Evolutionary conservation across 2,329 filamentous ascomycete species (phyloP).

Genomic region (Nothophoma quercina): DNA sequence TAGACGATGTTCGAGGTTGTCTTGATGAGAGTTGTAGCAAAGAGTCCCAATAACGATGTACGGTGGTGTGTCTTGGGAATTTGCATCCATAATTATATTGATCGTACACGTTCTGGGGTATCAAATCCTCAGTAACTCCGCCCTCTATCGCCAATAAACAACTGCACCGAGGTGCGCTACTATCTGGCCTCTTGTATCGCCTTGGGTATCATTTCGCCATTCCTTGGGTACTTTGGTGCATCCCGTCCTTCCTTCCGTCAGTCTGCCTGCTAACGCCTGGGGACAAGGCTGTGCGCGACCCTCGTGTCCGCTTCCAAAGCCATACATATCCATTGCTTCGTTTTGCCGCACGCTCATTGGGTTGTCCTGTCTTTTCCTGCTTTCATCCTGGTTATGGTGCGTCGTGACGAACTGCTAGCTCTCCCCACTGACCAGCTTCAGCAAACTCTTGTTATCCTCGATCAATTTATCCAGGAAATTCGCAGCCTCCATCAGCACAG

Average conservation of each 20-base stretch:
- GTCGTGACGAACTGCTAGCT: too few species aligned
- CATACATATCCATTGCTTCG: too few species aligned
- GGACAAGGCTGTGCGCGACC: too few species aligned
- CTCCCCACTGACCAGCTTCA: slow-evolving; percentile 1
- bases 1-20: too few species aligned
- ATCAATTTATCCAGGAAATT: slow-evolving; percentile 80
- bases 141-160: slow-evolving; percentile 2
- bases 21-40: too few species aligned
- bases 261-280: too few species aligned
- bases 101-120: slow-evolving; percentile 4
- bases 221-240: background rate
- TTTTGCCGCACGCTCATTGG: background rate
- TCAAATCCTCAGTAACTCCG: slow-evolving; percentile 5
- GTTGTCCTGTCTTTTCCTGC: too few species aligned
- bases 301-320: too few species aligned
- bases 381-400: too few species aligned
- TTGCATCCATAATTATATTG: background rate
- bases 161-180: background rate
- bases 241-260: background rate
- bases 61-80: too few species aligned
- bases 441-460: slow-evolving; percentile 63
- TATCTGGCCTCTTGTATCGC: background rate
- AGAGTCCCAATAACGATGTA: too few species aligned
- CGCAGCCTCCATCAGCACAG: slow-evolving; percentile 75
- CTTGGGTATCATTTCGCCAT: slow-evolving; percentile 18